Conservation (phyloP, 148 eudicot species). For the Chenopodium berlandieri region DNA sequence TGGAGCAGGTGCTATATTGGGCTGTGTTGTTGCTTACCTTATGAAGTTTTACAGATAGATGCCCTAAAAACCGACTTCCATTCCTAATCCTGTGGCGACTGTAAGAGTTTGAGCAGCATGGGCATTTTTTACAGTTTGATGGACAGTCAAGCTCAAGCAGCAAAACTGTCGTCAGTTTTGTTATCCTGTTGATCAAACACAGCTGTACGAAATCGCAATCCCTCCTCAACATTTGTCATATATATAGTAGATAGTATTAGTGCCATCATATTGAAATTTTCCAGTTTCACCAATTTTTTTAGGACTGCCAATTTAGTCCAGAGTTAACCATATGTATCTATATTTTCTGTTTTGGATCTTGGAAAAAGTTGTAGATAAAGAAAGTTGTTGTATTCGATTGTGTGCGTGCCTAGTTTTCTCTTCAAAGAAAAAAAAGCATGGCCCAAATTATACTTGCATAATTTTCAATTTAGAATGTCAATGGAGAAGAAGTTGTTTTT, state of each 20-base stretch:
- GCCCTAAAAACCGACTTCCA: background rate
- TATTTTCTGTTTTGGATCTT: constrained; percentile 2
- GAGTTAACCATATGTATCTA: constrained; percentile 12
- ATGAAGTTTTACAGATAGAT: constrained; percentile 33
- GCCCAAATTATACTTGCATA: no score
- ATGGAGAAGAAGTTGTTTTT: background rate
- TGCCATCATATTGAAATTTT: background rate
- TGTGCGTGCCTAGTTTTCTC: background rate
- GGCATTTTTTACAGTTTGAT: background rate
- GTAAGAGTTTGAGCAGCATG: background rate
- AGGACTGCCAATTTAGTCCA: background rate
- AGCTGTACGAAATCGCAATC: background rate
- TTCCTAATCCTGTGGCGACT: background rate
- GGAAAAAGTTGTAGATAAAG: constrained; percentile 23
- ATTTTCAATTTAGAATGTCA: background rate
- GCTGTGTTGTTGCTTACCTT: constrained; percentile 38
- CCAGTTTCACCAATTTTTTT: constrained; percentile 3
- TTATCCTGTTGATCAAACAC: background rate
- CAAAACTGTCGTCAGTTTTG: background rate
- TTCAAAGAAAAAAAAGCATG: no score
- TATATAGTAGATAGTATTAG: background rate
- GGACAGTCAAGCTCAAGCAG: background rate
- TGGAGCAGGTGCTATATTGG: constrained; percentile 44
- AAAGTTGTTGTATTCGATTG: background rate
- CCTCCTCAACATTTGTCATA: constrained; percentile 4